Conservation (phyloP, 2,329 filamentous ascomycete species). For the Emergomyces orientalis region DNA sequence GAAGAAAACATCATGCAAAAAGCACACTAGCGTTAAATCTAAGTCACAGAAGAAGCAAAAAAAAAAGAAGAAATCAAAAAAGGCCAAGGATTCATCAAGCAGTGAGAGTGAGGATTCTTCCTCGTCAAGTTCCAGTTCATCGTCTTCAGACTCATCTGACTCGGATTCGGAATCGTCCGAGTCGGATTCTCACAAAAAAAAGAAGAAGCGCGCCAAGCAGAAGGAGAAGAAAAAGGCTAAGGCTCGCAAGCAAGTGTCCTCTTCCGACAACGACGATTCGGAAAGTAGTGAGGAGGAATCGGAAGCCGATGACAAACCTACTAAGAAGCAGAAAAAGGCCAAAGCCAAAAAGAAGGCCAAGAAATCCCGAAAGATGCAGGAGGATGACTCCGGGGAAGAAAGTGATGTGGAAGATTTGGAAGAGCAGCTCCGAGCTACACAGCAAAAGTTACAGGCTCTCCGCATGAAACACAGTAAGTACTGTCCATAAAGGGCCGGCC, state of each 20-base stretch:
- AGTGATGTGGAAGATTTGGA: constrained; percentile 25
- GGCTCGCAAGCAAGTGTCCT: constrained; percentile 5
- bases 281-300: constrained; percentile 16
- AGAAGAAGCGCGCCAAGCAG: constrained; percentile 8
- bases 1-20: constrained; percentile 27
- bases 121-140: constrained; percentile 14
- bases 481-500: neutral
- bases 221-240: constrained; percentile 7
- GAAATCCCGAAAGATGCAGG: constrained; percentile 29
- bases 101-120: constrained; percentile 8
- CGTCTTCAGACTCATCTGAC: constrained; percentile 16
- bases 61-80: constrained; percentile 14
- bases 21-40: constrained; percentile 20
- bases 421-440: constrained; percentile 20
- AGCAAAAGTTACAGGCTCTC: constrained; percentile 19
- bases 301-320: constrained; percentile 25
- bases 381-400: constrained; percentile 23
- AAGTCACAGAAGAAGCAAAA: constrained; percentile 19
- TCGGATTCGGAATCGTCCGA: constrained; percentile 17
- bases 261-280: constrained; percentile 8
- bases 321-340: constrained; percentile 30
- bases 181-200: constrained; percentile 11
- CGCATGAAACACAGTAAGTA: constrained; percentile 2
- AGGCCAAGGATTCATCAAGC: constrained; percentile 10
- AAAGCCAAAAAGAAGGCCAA: constrained; percentile 29